A percentile compares a stretch with the other conserved stretches of the same genome.
These are phyloP conservation scores for Porpolomopsis calyptriformis DNA, from an alignment of 768 basidiomycete genomes.

Conservation along the genomic window DNA sequence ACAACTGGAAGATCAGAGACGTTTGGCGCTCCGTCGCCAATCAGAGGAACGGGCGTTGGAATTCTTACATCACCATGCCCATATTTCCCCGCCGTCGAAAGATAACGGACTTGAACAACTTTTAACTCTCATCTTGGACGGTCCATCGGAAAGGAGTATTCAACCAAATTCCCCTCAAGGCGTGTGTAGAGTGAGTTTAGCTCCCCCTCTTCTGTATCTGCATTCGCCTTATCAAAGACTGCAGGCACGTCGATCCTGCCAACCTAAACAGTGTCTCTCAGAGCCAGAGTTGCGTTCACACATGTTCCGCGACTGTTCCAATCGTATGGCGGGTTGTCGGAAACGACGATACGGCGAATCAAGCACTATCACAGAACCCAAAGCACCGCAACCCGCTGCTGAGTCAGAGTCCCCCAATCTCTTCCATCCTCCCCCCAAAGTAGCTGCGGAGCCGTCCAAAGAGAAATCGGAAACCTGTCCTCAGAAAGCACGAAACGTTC, in stretches of 20 bases:
- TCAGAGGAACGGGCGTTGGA: slow-evolving; percentile 3
- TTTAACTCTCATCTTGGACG: slow-evolving; percentile 10
- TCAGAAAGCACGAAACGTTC: neutral
- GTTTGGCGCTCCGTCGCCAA: neutral
- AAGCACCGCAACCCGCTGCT: too few species aligned
- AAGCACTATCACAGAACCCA: too few species aligned
- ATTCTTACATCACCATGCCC: too few species aligned
- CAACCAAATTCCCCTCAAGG: neutral
- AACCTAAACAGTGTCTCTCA: slow-evolving; percentile 1
- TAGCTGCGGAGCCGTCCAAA: neutral
- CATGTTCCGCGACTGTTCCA: neutral
- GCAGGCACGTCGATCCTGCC: slow-evolving; percentile 3
- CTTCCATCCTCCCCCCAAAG: neutral
- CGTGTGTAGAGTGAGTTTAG: neutral
- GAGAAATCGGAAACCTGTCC: neutral
- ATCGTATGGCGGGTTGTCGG: too few species aligned
- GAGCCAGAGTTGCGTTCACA: neutral
- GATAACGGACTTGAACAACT: slow-evolving; percentile 9
- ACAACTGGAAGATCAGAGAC: neutral
- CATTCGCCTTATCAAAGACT: neutral
- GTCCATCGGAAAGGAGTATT: neutral
- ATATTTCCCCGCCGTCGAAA: too few species aligned
- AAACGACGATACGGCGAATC: too few species aligned
- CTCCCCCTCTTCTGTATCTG: neutral
- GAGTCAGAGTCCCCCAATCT: neutral